Evolutionary conservation across 2,329 filamentous ascomycete species (phyloP).

Genomic region (Alternaria sp.): DNA sequence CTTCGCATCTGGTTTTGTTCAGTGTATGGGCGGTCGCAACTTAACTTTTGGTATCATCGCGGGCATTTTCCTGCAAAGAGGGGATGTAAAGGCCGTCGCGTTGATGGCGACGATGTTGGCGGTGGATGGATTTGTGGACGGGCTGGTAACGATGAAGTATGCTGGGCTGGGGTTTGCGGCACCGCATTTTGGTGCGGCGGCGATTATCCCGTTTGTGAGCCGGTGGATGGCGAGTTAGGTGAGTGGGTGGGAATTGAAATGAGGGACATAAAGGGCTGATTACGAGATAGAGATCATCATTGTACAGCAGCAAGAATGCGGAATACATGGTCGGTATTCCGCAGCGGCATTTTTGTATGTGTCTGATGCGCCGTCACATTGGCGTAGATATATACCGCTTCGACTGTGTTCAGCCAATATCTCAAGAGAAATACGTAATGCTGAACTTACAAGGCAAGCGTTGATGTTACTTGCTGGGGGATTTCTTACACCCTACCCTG

Average conservation of each 20-base stretch:
- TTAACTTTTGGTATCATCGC: conserved; percentile 21
- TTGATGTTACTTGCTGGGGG: no score
- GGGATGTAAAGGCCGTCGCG: conserved; percentile 9
- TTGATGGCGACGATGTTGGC: conserved; percentile 20
- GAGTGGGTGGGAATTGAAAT: not conserved
- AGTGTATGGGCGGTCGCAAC: conserved; percentile 24
- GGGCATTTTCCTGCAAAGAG: conserved; percentile 6
- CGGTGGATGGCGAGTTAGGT: conserved; percentile 16
- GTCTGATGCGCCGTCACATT: no score
- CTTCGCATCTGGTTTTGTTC: conserved; percentile 23
- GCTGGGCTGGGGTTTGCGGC: conserved; percentile 6
- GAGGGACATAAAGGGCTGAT: not conserved
- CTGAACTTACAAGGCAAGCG: no score
- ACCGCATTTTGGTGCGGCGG: conserved; percentile 21
- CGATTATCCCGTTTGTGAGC: conserved; percentile 14
- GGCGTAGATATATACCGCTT: no score
- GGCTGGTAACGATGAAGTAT: conserved; percentile 17
- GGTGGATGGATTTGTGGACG: conserved; percentile 18
- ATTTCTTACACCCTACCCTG: no score
- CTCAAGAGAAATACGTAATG: no score
- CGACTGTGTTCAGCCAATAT: no score
- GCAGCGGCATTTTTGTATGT: no score
- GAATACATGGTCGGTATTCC: no score
- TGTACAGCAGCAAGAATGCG: not conserved
- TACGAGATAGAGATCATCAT: not conserved